Base-by-base conservation (phyloP, 2,329 filamentous ascomycete genomes). In the Meredithiella fracta region DNA sequence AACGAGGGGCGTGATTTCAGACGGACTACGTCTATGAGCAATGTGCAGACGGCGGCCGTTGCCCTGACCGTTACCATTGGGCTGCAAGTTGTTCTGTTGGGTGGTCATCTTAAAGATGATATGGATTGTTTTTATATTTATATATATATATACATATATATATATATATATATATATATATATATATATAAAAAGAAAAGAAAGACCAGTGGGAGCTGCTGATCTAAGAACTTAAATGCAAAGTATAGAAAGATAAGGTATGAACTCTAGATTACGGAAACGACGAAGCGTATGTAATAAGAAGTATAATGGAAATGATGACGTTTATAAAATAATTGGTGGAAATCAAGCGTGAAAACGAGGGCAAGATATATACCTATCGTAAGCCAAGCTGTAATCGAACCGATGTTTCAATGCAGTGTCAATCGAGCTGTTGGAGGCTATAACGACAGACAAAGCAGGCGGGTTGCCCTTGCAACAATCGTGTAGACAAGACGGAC, bases 1-100 rank as follows among this genome's bases (percentile, higher is more conserved):
- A 86, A 97, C 94, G 70, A 97, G 75, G 62, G 91, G 92, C 59
- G 91, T 97, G 70, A 97, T 77, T 77, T 97, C 92, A 63, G 92
- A 97, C 62, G 91, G 92, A 73, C 89, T 96, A 71, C 91, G 84
- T 67, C 91, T 85, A 75, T 97, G 91, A 66, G 91, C 91, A 72
- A 97, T 96, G 74, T 97, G 90, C 69, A 97, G 80, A 69, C 90
- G 85, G 67, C 91, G 89, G 67, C 89, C 23, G 23, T 51, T 23
- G 26, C 15, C n/a, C 15, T 20, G 17, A 65, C 78, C 78, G 40
- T 3, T 44, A 22, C 40, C 66, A 64, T 20, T 68, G 65, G 72
- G 70, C 64, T 72, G 82, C 82, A 86, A 86, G 67, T 62, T 68
- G 73, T 69, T 51, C 14, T 20, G 22, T 17, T 31, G 20, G n/a